These are phyloP conservation scores for Russula abietina DNA, from an alignment of 768 basidiomycete species.

Conservation along the genomic window DNA sequence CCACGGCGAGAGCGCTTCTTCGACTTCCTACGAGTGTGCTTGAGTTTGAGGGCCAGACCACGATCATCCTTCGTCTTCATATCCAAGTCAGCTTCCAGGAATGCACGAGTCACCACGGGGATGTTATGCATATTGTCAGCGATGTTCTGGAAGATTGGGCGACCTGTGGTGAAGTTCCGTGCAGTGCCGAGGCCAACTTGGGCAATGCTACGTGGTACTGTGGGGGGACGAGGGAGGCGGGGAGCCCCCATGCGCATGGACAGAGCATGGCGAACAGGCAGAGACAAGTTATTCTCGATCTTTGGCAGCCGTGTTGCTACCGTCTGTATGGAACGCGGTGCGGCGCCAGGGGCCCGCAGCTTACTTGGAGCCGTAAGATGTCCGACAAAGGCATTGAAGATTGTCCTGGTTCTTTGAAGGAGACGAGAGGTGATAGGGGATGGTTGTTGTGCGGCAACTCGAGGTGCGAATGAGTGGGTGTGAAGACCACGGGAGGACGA, in stretches of 20 bases:
- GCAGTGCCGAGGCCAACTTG: constrained; percentile 75
- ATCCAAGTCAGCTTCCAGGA: constrained; percentile 71
- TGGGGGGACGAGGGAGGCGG: constrained; percentile 53
- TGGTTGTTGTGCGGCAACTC: constrained; percentile 30
- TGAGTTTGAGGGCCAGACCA: constrained; percentile 26
- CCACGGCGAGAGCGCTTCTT: constrained; percentile 30
- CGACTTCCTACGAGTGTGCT: constrained; percentile 25
- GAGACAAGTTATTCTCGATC: constrained; percentile 53
- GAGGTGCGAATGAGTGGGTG: constrained; percentile 37
- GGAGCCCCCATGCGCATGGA: constrained; percentile 40
- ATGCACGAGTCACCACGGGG: constrained; percentile 66
- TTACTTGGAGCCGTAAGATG: constrained; percentile 53
- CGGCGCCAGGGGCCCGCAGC: constrained; percentile 31
- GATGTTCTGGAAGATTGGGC: constrained; percentile 74
- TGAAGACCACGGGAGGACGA: constrained; percentile 39
- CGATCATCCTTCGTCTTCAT: constrained; percentile 45
- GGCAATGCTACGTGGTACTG: constrained; percentile 44
- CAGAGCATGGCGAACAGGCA: constrained; percentile 49
- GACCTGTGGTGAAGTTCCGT: constrained; percentile 65
- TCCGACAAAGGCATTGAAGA: constrained; percentile 50
- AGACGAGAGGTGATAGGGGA: constrained; percentile 37
- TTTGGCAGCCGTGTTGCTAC: constrained; percentile 27
- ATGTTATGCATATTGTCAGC: constrained; percentile 60
- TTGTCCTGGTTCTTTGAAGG: constrained; percentile 47
- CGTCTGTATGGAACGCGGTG: constrained; percentile 30